Evolutionary conservation across 768 basidiomycete species (phyloP).

Genomic region (Lactifluus piperatus): DNA sequence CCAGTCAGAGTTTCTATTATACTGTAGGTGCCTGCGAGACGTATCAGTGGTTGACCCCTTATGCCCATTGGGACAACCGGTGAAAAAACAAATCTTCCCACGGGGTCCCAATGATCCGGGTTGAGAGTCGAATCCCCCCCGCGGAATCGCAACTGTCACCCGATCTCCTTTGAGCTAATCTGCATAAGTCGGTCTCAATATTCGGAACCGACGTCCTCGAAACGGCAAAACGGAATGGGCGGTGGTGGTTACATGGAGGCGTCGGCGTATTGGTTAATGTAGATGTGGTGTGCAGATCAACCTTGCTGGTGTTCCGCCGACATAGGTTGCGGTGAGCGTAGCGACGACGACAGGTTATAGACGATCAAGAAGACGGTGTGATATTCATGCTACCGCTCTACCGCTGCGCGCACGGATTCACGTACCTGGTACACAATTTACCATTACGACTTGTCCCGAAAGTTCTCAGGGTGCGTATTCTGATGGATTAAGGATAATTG

Average conservation of each 20-base stretch:
- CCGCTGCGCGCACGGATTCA: too few species aligned
- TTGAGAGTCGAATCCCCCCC: background rate
- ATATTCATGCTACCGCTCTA: background rate
- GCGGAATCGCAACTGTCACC: background rate
- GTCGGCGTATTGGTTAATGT: background rate
- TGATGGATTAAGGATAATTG: background rate
- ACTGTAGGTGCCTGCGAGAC: background rate
- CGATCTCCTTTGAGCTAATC: background rate
- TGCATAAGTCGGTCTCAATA: background rate
- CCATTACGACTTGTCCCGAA: too few species aligned
- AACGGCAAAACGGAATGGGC: background rate
- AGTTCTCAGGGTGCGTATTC: background rate
- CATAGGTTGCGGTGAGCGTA: background rate
- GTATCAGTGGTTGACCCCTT: background rate
- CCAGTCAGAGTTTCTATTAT: background rate
- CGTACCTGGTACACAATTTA: background rate
- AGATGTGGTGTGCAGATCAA: background rate
- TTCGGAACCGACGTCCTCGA: background rate
- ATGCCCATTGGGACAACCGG: background rate
- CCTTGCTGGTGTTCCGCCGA: too few species aligned
- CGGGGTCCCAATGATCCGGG: background rate
- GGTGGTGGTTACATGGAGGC: background rate
- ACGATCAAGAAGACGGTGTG: background rate
- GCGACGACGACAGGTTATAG: background rate
- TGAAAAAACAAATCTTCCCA: background rate